Conservation (phyloP, 257 asterid genomes). For the Catharanthus roseus region DNA sequence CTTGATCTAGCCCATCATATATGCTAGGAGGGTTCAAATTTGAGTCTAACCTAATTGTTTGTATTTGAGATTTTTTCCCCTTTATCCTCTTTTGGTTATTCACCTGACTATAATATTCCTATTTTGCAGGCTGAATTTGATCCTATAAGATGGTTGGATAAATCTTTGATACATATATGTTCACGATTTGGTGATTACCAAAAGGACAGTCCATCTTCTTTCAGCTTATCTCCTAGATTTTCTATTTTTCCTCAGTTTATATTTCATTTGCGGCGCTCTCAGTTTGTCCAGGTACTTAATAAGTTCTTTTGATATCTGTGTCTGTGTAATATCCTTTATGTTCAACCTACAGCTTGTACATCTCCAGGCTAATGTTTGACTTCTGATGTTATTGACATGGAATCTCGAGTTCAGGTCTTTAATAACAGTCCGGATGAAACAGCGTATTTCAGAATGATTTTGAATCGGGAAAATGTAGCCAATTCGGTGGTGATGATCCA, state of each 20-base stretch:
- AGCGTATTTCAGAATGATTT: constrained; percentile 86
- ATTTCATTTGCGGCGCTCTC: constrained; percentile 90
- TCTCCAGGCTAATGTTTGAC: neutral
- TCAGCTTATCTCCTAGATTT: constrained; percentile 76
- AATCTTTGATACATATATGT: constrained; percentile 88
- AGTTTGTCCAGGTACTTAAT: constrained; percentile 76
- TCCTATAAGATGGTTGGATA: constrained; percentile 97
- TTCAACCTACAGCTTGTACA: neutral
- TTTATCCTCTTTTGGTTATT: neutral
- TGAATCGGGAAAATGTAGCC: constrained; percentile 84
- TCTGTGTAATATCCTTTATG: neutral
- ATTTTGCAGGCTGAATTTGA: constrained; percentile 91
- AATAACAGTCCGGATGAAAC: constrained; percentile 99
- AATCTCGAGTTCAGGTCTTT: constrained; percentile 61
- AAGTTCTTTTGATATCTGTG: constrained; percentile 11
- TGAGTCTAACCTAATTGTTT: neutral
- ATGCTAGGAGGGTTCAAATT: neutral
- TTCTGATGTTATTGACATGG: constrained; percentile 16
- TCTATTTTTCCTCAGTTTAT: constrained; percentile 97
- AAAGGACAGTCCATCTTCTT: constrained; percentile 89
- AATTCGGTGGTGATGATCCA: constrained; percentile 98
- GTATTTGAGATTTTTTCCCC: neutral
- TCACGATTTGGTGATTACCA: constrained; percentile 94
- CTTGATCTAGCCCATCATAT: neutral
- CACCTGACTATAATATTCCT: neutral